Conservation (phyloP, 176 grass and related monocot genomes). For the Carex cristatella region DNA sequence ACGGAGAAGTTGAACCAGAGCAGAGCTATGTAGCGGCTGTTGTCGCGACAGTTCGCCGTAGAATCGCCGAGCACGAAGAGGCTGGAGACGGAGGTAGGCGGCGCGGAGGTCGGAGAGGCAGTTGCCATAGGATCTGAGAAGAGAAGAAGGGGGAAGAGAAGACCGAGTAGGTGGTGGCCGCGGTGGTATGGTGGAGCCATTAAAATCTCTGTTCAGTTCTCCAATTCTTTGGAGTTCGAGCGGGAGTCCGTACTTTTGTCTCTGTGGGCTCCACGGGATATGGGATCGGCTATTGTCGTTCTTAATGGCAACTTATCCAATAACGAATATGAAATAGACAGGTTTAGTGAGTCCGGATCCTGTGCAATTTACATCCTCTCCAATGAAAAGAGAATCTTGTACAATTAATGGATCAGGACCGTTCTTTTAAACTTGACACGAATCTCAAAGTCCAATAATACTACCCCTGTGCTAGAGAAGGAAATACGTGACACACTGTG, state of each 20-base stretch:
- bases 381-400: no score
- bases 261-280: not conserved
- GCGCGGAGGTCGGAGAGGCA: not conserved
- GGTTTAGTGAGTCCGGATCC: no score
- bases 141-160: slow-evolving; percentile 12
- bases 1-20: slow-evolving; percentile 12
- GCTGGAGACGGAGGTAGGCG: not conserved
- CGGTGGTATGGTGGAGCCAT: slow-evolving; percentile 14
- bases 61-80: slow-evolving; percentile 61
- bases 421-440: no score
- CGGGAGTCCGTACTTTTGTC: not conserved
- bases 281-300: not conserved
- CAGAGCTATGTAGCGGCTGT: slow-evolving; percentile 22
- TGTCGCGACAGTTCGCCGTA: slow-evolving; percentile 42
- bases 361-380: no score
- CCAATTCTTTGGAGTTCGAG: not conserved
- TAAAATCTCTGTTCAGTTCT: not conserved
- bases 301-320: not conserved
- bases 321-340: not conserved
- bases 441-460: no score
- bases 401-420: no score
- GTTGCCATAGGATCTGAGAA: not conserved
- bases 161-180: slow-evolving; percentile 5
- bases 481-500: no score
- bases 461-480: no score